Conservation (phyloP, 495 filamentous ascomycete genomes). For the Tuber magnatum region DNA sequence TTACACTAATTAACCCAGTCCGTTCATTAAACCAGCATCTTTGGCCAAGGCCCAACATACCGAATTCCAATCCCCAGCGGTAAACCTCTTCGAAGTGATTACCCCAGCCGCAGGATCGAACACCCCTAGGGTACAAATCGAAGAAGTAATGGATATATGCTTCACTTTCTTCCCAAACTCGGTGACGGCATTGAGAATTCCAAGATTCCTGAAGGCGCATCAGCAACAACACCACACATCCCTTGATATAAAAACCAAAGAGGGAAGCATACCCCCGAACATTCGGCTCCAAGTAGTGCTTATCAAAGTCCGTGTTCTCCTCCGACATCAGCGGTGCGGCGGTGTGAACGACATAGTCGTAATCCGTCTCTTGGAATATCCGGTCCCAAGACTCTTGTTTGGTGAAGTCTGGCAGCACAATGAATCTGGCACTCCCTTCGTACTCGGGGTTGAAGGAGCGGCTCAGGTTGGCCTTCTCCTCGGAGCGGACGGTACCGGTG, state of each 20-base stretch:
- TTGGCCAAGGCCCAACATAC: slow-evolving; percentile 17
- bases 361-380: slow-evolving; percentile 19
- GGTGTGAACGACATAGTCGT: slow-evolving; percentile 40
- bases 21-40: not conserved
- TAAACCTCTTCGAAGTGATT: slow-evolving; percentile 39
- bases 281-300: not conserved
- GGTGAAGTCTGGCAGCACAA: slow-evolving; percentile 30
- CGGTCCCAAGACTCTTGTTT: slow-evolving; percentile 31
- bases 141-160: slow-evolving; percentile 41
- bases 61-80: slow-evolving; percentile 44
- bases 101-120: slow-evolving; percentile 40
- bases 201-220: slow-evolving; percentile 32
- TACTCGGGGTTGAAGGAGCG: slow-evolving; percentile 40
- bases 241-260: slow-evolving; percentile 3
- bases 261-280: not conserved
- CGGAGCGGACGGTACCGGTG: slow-evolving; percentile 15
- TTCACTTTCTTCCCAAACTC: slow-evolving; percentile 40
- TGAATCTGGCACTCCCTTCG: slow-evolving; percentile 32
- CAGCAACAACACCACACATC: slow-evolving; percentile 39
- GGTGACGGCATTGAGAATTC: slow-evolving; percentile 37
- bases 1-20: not conserved
- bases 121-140: slow-evolving; percentile 21
- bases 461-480: slow-evolving; percentile 41
- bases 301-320: slow-evolving; percentile 13
- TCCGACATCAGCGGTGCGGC: slow-evolving; percentile 32